Conservation (phyloP, 306 rosid species). For the Cicer arietinum region DNA sequence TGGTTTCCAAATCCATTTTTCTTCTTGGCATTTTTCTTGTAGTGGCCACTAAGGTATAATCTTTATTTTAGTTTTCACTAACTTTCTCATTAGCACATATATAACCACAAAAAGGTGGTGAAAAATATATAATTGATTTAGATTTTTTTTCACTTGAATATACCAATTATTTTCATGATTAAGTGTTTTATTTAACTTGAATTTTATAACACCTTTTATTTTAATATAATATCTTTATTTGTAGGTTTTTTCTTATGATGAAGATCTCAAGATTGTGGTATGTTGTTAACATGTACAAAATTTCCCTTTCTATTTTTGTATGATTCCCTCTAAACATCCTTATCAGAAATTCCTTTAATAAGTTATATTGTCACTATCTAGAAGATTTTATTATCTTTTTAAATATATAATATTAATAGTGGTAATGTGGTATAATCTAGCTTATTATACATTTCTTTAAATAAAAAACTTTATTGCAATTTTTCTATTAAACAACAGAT, state of each 20-base stretch:
- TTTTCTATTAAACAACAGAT: background rate
- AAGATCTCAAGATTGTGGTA: constrained; percentile 53
- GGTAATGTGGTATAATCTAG: background rate
- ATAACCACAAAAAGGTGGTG: background rate
- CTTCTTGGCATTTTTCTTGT: constrained; percentile 53
- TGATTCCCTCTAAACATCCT: constrained; percentile 1
- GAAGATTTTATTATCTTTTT: background rate
- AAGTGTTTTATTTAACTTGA: constrained; percentile 35
- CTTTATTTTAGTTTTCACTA: background rate
- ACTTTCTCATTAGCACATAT: background rate
- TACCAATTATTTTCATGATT: background rate
- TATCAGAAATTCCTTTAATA: background rate
- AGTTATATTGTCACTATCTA: constrained; percentile 21
- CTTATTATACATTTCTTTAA: constrained; percentile 1
- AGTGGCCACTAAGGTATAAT: constrained; percentile 50
- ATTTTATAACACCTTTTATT: background rate
- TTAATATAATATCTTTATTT: constrained; percentile 4
- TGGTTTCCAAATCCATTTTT: constrained; percentile 62
- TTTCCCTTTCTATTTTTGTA: constrained; percentile 4
- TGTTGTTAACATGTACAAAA: background rate
- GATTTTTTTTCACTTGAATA: background rate
- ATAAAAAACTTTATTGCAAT: background rate
- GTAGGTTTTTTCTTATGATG: constrained; percentile 53
- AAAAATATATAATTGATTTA: background rate
- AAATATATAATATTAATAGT: background rate